A percentile compares a stretch with the other conserved stretches of the same genome.
phyloP scores from a whole-genome alignment of 2,329 filamentous ascomycete species.

The Fusarium bulbicola region DNA sequence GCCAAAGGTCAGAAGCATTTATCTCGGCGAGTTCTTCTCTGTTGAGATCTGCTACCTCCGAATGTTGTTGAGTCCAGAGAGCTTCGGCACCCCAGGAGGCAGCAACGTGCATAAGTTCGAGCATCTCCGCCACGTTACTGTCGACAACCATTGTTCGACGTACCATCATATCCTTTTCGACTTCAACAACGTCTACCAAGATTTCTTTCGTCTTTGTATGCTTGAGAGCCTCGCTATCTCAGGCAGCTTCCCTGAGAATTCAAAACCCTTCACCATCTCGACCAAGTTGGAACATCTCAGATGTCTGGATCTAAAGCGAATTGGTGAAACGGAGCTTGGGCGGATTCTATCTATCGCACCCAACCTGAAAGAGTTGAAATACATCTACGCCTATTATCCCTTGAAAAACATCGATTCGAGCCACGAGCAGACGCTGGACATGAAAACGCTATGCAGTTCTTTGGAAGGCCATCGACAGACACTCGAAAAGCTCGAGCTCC shows the following conservation, averaged over 20 bases:
- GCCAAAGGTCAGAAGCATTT: neutral
- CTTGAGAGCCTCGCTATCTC: neutral
- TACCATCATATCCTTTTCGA: neutral
- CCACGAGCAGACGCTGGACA: neutral
- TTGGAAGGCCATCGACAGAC: neutral
- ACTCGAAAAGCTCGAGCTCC: neutral
- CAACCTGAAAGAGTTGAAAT: neutral
- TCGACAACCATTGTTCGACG: neutral
- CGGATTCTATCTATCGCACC: neutral
- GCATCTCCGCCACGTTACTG: neutral
- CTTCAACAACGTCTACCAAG: neutral
- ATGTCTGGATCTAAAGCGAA: neutral
- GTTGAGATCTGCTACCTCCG: neutral
- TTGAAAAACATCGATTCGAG: accelerated
- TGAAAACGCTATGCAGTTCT: neutral
- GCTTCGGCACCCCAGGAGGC: accelerated
- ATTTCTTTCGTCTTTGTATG: neutral
- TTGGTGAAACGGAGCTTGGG: neutral
- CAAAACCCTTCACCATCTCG: neutral
- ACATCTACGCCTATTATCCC: neutral
- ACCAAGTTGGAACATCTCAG: neutral
- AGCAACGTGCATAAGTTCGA: neutral
- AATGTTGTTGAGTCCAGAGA: neutral
- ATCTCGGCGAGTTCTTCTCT: neutral
- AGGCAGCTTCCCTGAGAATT: neutral